Evolutionary conservation across 352 stramenopile species (phyloP), one percentile per base, ranked within the genome.

Genomic region (Globisporangium solare): DNA sequence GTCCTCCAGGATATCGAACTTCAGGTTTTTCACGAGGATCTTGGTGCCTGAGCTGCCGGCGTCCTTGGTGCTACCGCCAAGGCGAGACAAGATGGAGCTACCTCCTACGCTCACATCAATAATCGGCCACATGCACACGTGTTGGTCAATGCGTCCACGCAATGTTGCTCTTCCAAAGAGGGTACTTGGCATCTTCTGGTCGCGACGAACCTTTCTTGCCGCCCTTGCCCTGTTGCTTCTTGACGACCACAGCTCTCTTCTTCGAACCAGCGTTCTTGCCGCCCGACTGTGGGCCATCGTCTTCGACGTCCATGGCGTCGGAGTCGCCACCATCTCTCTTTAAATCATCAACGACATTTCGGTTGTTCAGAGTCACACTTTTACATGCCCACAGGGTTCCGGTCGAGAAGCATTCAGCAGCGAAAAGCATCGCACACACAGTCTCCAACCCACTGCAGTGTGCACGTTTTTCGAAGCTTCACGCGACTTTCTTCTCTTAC

Each of bases 21-120:
- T 90, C 13, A 92, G 73, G 67, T 92, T 92, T 63, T 88, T 86
- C 54, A 92, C 82, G 37, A 92, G 57, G 42, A 92, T 88, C 63
- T 89, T 90, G 32, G 76, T 86, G 61, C 76, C 82, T 8, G 58
- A 50, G 47, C 53, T 74, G 24, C 58, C 51, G 6, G 71, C 51
- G 10, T 68, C 58, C 37, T 54, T 60, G 24, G 71, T 64, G 60
- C 76, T 84, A 56, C 75, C 67, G 13, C 79, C 79, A 24, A 92
- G 71, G 52, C 82, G 82, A 22, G 76, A 82, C 41, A 92, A 58
- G 51, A 92, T 92, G 35, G 82, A 88, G 46, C 31, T 21, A 43
- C 45, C 32, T 20, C 45, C 32, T 20, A 27, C 49, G 49, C 49
- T 11, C 45, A 10, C 6, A n/a, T 17, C n/a, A 27, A 50, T n/a